phyloP scores from a whole-genome alignment of 2,329 filamentous ascomycete genomes.

The Parafenestella ontariensis region DNA sequence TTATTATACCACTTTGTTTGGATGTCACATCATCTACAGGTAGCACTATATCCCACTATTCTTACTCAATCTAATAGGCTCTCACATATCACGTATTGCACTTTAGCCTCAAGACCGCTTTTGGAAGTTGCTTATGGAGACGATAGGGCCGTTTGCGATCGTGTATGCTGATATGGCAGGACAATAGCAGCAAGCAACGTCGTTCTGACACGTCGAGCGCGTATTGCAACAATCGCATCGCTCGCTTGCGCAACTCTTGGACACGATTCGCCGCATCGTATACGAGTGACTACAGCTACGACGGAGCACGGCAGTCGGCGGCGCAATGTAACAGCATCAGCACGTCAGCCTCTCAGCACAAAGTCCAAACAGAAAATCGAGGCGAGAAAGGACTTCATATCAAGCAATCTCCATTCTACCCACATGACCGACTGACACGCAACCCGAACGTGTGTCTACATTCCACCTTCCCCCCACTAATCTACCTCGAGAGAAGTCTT shows the following conservation, averaged over 20 bases:
- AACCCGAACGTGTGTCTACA: too few relatives aligned
- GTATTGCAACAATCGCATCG: slow-evolving; percentile 6
- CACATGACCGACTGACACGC: background rate
- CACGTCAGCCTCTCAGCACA: background rate
- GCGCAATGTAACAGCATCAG: slow-evolving; percentile 6
- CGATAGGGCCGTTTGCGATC: background rate
- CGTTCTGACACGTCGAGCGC: background rate
- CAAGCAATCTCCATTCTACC: background rate
- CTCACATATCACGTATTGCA: background rate
- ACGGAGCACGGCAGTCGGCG: background rate
- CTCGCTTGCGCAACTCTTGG: background rate
- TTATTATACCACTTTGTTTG: slow-evolving; percentile 22
- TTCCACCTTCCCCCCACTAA: too few relatives aligned
- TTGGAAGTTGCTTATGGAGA: background rate
- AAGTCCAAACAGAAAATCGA: background rate
- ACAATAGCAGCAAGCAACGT: background rate
- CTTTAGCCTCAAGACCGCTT: background rate
- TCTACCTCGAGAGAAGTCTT: background rate
- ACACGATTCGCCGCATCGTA: background rate
- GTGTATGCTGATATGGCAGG: background rate
- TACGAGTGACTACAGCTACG: background rate
- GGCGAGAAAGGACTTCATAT: background rate
- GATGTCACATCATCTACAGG: slow-evolving; percentile 23
- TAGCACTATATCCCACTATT: slow-evolving; percentile 28
- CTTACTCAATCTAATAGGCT: slow-evolving; percentile 15